phyloP scores from a whole-genome alignment of 139 green algal genomes.

The Picochlorum sp. region DNA sequence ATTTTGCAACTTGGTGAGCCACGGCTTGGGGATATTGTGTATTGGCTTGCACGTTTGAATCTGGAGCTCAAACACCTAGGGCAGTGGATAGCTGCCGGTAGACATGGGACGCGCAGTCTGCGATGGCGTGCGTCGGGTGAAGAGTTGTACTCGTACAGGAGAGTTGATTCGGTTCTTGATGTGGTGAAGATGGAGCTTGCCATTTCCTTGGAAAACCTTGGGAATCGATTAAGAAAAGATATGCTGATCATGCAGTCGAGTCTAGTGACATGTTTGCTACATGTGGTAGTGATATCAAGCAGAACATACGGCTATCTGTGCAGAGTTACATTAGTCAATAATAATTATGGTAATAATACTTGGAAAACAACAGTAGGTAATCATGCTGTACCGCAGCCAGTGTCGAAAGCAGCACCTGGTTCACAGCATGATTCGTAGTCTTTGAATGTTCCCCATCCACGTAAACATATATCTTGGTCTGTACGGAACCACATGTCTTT shows the following conservation, averaged over 20 bases:
- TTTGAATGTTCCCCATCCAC: conserved; percentile 20
- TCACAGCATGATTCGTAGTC: conserved; percentile 18
- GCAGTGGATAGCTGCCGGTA: neutral
- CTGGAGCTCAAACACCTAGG: conserved; percentile 1
- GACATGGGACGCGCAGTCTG: conserved; percentile 11
- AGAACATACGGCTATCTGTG: too few relatives aligned
- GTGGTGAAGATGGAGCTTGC: conserved; percentile 6
- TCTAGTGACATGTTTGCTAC: neutral
- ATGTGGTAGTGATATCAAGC: too few relatives aligned
- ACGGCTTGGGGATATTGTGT: conserved; percentile 13
- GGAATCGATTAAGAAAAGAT: neutral
- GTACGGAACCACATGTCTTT: conserved; percentile 9
- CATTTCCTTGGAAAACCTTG: neutral
- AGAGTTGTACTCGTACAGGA: neutral
- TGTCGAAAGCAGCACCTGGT: conserved; percentile 6
- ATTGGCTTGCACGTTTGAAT: neutral
- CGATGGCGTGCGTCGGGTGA: conserved; percentile 21
- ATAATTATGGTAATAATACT: neutral
- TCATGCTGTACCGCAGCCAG: conserved; percentile 8
- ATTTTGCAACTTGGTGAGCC: conserved; percentile 22
- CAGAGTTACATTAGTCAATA: too few relatives aligned
- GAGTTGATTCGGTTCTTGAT: neutral
- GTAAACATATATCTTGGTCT: conserved; percentile 13
- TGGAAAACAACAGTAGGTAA: neutral
- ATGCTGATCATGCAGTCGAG: neutral